A percentile compares a stretch with the other conserved stretches of the same genome.
These are phyloP conservation scores for Colletotrichum sp. DNA, from an alignment of 2,329 filamentous ascomycete genomes.

Conservation along the genomic window DNA sequence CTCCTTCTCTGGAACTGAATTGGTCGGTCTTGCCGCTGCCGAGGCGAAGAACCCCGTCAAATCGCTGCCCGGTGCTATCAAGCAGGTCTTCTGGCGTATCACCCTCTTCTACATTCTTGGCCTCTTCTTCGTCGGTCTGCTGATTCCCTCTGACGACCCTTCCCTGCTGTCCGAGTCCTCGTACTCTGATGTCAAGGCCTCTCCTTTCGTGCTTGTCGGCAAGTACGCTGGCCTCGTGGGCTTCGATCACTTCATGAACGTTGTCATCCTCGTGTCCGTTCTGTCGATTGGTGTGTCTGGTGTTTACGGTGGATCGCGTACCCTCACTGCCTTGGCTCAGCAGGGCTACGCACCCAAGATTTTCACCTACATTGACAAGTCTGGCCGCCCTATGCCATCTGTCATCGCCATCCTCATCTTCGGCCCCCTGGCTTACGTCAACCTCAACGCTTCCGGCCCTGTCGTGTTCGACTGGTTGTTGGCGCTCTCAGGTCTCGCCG, in stretches of 20 bases:
- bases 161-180: slow-evolving; percentile 49
- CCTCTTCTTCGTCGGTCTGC: slow-evolving; percentile 51
- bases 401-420: slow-evolving; percentile 49
- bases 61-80: slow-evolving; percentile 78
- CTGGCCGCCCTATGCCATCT: slow-evolving; percentile 54
- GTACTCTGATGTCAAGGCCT: slow-evolving; percentile 38
- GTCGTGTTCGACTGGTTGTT: slow-evolving; percentile 69
- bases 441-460: slow-evolving; percentile 48
- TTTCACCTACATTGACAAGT: slow-evolving; percentile 58
- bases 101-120: slow-evolving; percentile 55
- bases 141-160: slow-evolving; percentile 46
- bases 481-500: slow-evolving; percentile 65
- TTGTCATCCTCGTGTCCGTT: slow-evolving; percentile 58
- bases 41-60: slow-evolving; percentile 72
- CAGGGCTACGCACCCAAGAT: slow-evolving; percentile 59
- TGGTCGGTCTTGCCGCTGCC: slow-evolving; percentile 73
- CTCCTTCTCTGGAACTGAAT: slow-evolving; percentile 70
- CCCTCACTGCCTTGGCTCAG: slow-evolving; percentile 59
- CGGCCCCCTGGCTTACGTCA: slow-evolving; percentile 53
- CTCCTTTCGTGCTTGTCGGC: slow-evolving; percentile 23
- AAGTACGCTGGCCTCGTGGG: slow-evolving; percentile 51
- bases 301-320: slow-evolving; percentile 61
- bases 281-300: slow-evolving; percentile 59
- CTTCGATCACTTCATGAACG: slow-evolving; percentile 58
- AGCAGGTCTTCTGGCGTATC: slow-evolving; percentile 69